Percentiles rank a stretch among this genome's conserved stretches.
phyloP scores from a whole-genome alignment of 306 rosid genomes.

The Astragalus glycyphyllos region DNA sequence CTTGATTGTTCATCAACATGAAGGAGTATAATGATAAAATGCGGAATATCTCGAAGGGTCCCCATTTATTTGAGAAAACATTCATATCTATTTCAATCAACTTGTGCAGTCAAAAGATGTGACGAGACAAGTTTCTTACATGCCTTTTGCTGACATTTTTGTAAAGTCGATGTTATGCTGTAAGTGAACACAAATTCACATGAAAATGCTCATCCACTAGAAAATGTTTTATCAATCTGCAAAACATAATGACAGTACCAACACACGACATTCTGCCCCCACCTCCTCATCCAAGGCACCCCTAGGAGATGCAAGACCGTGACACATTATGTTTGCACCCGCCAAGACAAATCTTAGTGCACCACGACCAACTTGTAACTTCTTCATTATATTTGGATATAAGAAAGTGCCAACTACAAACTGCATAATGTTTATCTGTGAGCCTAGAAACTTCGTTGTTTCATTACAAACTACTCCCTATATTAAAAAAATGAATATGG shows the following conservation, averaged over 20 bases:
- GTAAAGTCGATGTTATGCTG: slow-evolving; percentile 58
- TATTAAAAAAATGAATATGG: slow-evolving; percentile 11
- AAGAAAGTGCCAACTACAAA: slow-evolving; percentile 14
- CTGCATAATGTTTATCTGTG: background rate
- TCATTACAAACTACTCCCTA: background rate
- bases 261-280: slow-evolving; percentile 85
- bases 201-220: background rate
- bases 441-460: background rate
- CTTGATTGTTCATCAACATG: slow-evolving; percentile 16
- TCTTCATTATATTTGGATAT: slow-evolving; percentile 83
- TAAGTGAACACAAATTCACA: slow-evolving; percentile 25
- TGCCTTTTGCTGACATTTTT: slow-evolving; percentile 95
- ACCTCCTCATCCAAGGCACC: too few relatives aligned
- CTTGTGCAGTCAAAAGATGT: slow-evolving; percentile 18
- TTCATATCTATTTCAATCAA: slow-evolving; percentile 32
- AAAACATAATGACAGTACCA: slow-evolving; percentile 49
- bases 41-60: background rate
- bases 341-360: slow-evolving; percentile 92
- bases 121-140: slow-evolving; percentile 60
- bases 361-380: slow-evolving; percentile 92
- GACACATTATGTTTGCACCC: slow-evolving; percentile 99
- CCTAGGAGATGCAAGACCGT: slow-evolving; percentile 96
- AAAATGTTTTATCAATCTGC: slow-evolving; percentile 22
- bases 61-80: slow-evolving; percentile 7
- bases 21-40: background rate